Percentiles rank a stretch among this genome's conserved stretches.
Conservation (phyloP, 2,329 filamentous ascomycete species). For the Diplodia sapinea region DNA sequence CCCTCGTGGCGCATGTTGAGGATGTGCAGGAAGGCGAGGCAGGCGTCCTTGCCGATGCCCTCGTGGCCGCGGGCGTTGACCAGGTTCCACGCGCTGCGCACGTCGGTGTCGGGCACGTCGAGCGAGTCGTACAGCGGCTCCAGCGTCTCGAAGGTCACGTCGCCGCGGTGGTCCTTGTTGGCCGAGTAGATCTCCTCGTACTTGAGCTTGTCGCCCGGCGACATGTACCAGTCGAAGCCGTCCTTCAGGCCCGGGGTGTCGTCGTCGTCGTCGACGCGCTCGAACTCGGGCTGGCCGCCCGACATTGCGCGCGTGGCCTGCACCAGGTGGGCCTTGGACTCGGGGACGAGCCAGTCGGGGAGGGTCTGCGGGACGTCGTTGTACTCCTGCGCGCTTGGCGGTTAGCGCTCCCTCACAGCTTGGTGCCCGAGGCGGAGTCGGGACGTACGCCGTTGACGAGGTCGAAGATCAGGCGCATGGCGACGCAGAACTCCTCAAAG, state of each 20-base stretch:
- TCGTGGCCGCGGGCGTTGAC: conserved; percentile 87
- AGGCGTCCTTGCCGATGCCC: conserved; percentile 92
- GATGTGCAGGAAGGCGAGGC: conserved; percentile 93
- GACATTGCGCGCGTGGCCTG: conserved; percentile 62
- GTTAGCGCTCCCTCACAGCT: conserved; percentile 1
- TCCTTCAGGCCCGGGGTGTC: conserved; percentile 87
- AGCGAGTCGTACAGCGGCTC: conserved; percentile 84
- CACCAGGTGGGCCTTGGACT: conserved; percentile 64
- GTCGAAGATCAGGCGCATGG: conserved; percentile 97
- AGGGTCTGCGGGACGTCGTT: conserved; percentile 79
- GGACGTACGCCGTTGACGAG: conserved; percentile 84
- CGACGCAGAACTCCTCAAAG: conserved; percentile 99
- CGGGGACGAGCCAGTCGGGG: conserved; percentile 96
- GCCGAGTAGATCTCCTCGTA: conserved; percentile 98
- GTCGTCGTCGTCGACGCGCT: conserved; percentile 76
- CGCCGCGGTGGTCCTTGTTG: conserved; percentile 84
- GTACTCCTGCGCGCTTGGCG: conserved; percentile 66
- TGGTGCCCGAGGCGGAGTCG: conserved; percentile 10
- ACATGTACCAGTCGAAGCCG: conserved; percentile 99
- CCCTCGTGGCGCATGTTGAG: conserved; percentile 95
- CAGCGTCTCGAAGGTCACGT: conserved; percentile 74
- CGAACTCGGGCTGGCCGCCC: conserved; percentile 80
- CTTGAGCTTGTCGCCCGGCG: conserved; percentile 83
- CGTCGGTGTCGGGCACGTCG: conserved; percentile 75
- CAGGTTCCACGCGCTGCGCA: conserved; percentile 94